phyloP scores from a whole-genome alignment of 495 filamentous ascomycete genomes.

The Hamigera avellanea region DNA sequence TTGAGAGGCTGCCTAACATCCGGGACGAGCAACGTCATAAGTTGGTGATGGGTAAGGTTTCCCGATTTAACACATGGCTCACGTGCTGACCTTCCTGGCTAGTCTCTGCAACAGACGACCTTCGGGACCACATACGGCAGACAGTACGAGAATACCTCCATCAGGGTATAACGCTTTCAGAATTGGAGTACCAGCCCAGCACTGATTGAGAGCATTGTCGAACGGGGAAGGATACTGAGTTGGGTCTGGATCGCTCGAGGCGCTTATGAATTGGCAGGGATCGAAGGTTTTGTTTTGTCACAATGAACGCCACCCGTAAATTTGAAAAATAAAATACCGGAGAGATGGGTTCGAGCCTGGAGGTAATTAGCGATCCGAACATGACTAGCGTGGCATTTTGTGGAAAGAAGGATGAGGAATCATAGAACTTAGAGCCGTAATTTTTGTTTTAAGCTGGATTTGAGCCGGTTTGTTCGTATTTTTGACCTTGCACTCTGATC shows the following conservation, averaged over 20 bases:
- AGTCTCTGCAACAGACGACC: conserved; percentile 6
- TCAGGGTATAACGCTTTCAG: conserved; percentile 6
- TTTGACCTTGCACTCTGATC: background rate
- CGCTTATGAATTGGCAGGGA: no score
- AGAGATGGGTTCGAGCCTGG: background rate
- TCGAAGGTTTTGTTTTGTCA: no score
- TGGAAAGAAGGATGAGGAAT: background rate
- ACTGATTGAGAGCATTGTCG: conserved; percentile 5
- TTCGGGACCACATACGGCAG: conserved; percentile 9
- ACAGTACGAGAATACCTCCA: conserved; percentile 7
- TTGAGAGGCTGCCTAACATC: conserved; percentile 11
- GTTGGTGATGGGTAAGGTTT: conserved; percentile 11
- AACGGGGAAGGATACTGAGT: no score
- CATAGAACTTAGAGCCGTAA: background rate
- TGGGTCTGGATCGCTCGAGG: no score
- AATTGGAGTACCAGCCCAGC: conserved; percentile 12
- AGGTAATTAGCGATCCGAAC: no score
- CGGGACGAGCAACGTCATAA: conserved; percentile 9
- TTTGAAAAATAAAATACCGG: no score
- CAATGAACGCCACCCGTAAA: no score
- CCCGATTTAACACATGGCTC: background rate
- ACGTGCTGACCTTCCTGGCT: conserved; percentile 3
- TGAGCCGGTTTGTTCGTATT: background rate
- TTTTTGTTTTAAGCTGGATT: background rate
- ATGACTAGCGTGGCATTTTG: no score